Percentiles rank a stretch among this genome's conserved stretches.
Evolutionary conservation across 2,329 filamentous ascomycete species (phyloP).

Genomic region (Sporothrix pallida): DNA sequence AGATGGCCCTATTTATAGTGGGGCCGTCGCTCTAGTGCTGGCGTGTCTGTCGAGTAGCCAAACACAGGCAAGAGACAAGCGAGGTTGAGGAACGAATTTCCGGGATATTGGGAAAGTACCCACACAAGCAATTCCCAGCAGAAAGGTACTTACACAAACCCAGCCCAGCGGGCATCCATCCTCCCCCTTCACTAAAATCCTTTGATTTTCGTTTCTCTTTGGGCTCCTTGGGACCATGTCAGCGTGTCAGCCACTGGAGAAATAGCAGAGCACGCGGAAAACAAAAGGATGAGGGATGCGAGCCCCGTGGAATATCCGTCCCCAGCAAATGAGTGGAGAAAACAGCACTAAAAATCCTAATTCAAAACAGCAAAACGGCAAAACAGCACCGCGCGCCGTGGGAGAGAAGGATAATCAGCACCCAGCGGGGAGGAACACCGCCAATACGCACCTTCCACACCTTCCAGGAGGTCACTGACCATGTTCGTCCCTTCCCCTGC

Average conservation of each 20-base stretch:
- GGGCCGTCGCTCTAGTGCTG: slow-evolving; percentile 7
- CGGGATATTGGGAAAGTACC: slow-evolving; percentile 3
- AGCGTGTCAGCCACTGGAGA: neutral
- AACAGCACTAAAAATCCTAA: too few relatives aligned
- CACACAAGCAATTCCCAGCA: neutral
- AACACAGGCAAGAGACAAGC: neutral
- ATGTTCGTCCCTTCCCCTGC: neutral
- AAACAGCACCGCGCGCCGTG: slow-evolving; percentile 15
- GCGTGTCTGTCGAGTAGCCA: neutral
- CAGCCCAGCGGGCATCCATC: neutral
- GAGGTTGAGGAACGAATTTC: neutral
- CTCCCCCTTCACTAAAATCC: neutral
- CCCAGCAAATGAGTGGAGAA: neutral
- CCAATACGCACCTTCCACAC: too few relatives aligned
- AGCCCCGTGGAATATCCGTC: neutral
- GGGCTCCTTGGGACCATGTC: neutral
- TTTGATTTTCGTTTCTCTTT: neutral
- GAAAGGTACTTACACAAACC: slow-evolving; percentile 1
- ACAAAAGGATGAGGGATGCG: neutral
- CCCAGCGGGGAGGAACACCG: neutral
- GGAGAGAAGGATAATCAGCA: neutral
- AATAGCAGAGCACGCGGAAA: neutral
- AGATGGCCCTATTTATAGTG: neutral
- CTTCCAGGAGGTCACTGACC: neutral
- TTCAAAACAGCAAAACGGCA: neutral